Conservation (phyloP, 73 alveolate species). For the Blepharisma stoltei region DNA sequence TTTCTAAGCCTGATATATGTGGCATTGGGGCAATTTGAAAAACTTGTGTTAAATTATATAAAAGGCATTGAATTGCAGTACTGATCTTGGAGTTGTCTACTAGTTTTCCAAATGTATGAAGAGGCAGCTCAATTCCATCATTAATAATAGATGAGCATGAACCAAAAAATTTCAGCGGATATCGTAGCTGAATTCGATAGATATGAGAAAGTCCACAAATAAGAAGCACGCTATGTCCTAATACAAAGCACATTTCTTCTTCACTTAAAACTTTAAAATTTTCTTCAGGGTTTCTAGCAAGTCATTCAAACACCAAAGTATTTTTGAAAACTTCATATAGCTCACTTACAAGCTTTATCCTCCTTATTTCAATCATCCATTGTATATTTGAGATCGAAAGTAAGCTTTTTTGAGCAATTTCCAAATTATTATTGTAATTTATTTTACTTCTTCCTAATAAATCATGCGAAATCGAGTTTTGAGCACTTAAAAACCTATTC, state of each 20-base stretch:
- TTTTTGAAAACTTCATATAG: neutral
- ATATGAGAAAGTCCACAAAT: neutral
- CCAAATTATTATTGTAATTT: too few relatives aligned
- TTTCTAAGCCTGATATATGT: too few relatives aligned
- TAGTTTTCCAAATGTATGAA: neutral
- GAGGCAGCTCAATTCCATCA: slow-evolving; percentile 1
- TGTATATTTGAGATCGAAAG: too few relatives aligned
- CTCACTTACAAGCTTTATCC: neutral
- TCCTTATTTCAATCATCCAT: neutral
- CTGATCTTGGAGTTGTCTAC: too few relatives aligned
- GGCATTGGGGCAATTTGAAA: too few relatives aligned
- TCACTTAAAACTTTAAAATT: neutral
- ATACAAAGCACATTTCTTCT: neutral
- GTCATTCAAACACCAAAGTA: neutral
- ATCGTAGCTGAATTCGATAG: neutral
- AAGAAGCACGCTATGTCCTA: neutral
- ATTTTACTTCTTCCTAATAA: too few relatives aligned
- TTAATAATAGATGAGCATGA: neutral
- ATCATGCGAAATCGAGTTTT: too few relatives aligned
- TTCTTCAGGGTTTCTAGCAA: neutral
- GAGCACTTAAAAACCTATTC: too few relatives aligned
- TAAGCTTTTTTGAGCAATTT: too few relatives aligned
- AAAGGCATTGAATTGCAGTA: too few relatives aligned
- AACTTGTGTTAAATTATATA: too few relatives aligned
- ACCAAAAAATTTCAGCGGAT: neutral